Evolutionary conservation across 345 rosid species (phyloP).

Genomic region (Excoecaria cochinchinensis): DNA sequence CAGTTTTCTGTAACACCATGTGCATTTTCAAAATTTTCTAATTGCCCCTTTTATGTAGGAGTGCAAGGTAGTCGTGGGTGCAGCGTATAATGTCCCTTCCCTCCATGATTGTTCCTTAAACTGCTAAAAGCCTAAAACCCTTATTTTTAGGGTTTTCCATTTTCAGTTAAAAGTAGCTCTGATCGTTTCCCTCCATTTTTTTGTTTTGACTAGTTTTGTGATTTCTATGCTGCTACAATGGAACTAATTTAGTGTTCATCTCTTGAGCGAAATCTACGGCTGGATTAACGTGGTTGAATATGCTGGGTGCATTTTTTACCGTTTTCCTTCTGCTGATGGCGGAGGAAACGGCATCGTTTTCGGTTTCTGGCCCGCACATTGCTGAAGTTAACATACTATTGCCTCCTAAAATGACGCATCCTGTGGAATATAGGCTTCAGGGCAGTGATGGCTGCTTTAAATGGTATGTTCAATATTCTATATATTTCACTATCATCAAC

Average conservation of each 20-base stretch:
- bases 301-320: constrained; percentile 21
- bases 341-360: constrained; percentile 33
- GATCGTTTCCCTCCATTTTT: constrained; percentile 5
- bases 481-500: not conserved
- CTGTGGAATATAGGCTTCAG: constrained; percentile 91
- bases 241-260: not conserved
- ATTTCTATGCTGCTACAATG: not conserved
- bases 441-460: constrained; percentile 98
- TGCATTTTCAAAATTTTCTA: no score
- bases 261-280: not conserved
- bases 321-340: constrained; percentile 27
- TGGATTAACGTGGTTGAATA: not conserved
- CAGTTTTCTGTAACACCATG: no score
- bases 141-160: constrained; percentile 19
- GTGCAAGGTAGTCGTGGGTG: not conserved
- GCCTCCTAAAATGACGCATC: constrained; percentile 86
- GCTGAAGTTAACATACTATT: constrained; percentile 85
- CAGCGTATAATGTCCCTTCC: not conserved
- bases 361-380: constrained; percentile 76
- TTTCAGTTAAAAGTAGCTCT: not conserved
- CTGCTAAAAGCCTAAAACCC: constrained; percentile 22
- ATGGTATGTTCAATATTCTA: constrained; percentile 45
- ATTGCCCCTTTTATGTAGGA: not conserved
- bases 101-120: not conserved
- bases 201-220: not conserved